Evolutionary conservation across 164 flowering plant genomes (phyloP), one percentile per base, ranked within the genome.

Genomic region (Macadamia integrifolia): DNA sequence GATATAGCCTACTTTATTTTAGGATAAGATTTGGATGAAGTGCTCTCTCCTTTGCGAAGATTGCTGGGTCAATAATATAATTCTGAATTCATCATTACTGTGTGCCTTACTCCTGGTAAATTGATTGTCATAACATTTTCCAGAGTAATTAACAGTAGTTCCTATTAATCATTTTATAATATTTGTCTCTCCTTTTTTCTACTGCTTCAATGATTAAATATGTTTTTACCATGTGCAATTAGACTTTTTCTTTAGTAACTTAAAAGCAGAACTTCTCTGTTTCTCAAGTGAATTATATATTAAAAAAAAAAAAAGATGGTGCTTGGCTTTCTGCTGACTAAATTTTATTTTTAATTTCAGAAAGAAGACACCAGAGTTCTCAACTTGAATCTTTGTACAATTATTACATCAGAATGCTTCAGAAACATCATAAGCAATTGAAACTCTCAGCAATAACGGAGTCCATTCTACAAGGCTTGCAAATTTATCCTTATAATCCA

Each of bases 401-500:
- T 68, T 85, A 71, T 71, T 82, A 84, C 56, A 71, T 89, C 64
- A 76, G 66, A 79, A 83, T 88, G 87, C 84, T 92, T 67, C 77
- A 64, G 68, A 85, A 76, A 76, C 80, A 89, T 73, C 74, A 66
- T 46, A 68, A 70, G 70, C 81, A 78, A 60, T 73, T 69, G 35
- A 77, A 80, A 63, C 59, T 79, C 55, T 75, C 87, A 50, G 82
- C 74, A 61, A 62, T 86, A 35, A 87, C 86, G 95, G 83, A 80
- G 11, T 70, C 80, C 60, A 74, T 89, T 56, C 76, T 76, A 53
- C 77, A 80, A 40, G 99, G 97, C 17, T 79, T 94, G 82, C 88
- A 88, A 63, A 70, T 87, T 11, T 92, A 92, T 80, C 97, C 99
- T 64, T 81, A 70, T 74, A 94, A 76, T 72, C 75, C 96, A 8